phyloP scores from a whole-genome alignment of 192 early-diverging fungal species.

The Cladochytrium replicatum region DNA sequence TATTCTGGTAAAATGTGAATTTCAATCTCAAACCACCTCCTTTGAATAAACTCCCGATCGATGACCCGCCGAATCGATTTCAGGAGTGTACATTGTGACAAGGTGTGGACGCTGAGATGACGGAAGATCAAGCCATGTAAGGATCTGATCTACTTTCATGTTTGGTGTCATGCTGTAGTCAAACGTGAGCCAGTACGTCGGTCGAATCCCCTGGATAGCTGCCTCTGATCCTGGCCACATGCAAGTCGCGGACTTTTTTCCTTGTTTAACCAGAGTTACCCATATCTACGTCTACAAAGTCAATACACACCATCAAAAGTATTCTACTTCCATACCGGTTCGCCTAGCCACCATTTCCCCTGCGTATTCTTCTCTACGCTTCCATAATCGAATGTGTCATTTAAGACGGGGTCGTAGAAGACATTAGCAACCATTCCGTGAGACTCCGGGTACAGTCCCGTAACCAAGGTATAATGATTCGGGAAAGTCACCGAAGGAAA shows the following conservation, averaged over 20 bases:
- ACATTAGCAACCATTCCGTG: conserved; percentile 81
- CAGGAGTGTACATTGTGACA: conserved; percentile 66
- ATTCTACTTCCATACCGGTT: conserved; percentile 44
- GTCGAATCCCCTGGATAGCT: conserved; percentile 33
- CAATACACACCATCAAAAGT: conserved; percentile 2
- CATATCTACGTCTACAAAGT: conserved; percentile 45
- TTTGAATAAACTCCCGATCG: conserved; percentile 53
- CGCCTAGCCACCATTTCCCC: conserved; percentile 79
- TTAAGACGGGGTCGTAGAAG: conserved; percentile 65
- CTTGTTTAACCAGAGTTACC: conserved; percentile 72
- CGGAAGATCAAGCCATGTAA: conserved; percentile 75
- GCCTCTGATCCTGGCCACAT: conserved; percentile 87
- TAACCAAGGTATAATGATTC: conserved; percentile 85
- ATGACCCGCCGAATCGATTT: conserved; percentile 76
- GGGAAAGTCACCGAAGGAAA: conserved; percentile 79
- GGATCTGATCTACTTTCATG: conserved; percentile 47
- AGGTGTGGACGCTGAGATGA: conserved; percentile 57
- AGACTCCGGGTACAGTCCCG: conserved; percentile 84
- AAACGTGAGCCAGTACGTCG: conserved; percentile 59
- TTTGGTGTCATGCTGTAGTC: conserved; percentile 26
- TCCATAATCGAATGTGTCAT: conserved; percentile 70
- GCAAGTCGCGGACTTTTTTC: conserved; percentile 55
- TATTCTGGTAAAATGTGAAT: background rate
- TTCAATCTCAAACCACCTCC: conserved; percentile 7
- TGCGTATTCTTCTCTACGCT: conserved; percentile 50